phyloP scores from a whole-genome alignment of 306 rosid genomes.

The Castanea sativa region DNA sequence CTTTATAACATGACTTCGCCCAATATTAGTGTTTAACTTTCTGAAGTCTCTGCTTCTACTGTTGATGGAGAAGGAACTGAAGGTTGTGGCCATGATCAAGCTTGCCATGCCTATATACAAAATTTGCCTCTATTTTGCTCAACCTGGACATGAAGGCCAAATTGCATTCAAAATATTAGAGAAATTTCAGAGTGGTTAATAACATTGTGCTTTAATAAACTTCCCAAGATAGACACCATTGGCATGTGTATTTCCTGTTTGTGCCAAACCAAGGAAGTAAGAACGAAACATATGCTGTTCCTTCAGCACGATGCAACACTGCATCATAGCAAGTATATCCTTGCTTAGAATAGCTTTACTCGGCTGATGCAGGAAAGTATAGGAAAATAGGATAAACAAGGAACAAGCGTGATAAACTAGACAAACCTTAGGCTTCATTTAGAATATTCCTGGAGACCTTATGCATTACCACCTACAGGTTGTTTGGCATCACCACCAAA shows the following conservation, averaged over 20 bases:
- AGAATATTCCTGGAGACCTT: too few species aligned
- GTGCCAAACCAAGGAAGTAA: neutral
- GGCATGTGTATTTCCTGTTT: neutral
- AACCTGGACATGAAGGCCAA: conserved; percentile 5
- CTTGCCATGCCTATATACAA: conserved; percentile 45
- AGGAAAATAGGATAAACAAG: too few species aligned
- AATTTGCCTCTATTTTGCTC: neutral
- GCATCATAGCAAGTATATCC: neutral
- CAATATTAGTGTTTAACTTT: conserved; percentile 13
- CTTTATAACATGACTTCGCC: conserved; percentile 33
- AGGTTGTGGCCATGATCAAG: conserved; percentile 35
- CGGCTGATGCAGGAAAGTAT: too few species aligned
- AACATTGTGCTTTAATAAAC: neutral
- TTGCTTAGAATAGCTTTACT: neutral
- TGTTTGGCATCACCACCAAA: too few species aligned
- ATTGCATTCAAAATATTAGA: conserved; percentile 15
- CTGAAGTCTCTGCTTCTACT: conserved; percentile 22
- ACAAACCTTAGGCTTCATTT: too few species aligned
- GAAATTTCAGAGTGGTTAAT: neutral
- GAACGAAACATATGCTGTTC: neutral
- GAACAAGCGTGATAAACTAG: too few species aligned
- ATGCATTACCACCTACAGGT: too few species aligned
- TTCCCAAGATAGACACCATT: neutral
- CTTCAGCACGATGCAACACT: neutral
- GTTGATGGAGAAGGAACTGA: conserved; percentile 37